Conservation (phyloP, 2,329 filamentous ascomycete genomes). For the Cladophialophora chaetospira region DNA sequence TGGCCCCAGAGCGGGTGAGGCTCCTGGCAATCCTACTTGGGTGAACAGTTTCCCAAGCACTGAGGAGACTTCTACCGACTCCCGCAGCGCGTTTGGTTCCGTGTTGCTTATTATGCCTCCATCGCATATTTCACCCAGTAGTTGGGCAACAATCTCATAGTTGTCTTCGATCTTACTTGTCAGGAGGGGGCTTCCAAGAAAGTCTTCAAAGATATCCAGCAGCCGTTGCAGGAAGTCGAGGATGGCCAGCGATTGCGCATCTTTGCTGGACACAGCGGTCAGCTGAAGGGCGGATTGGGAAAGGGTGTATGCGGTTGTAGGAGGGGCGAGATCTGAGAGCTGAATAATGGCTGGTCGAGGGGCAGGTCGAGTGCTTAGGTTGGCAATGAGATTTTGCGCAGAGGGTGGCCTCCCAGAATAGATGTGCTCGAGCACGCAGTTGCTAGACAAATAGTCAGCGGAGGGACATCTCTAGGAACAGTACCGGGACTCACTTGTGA, state of each 20-base stretch:
- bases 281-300: slow-evolving; percentile 86
- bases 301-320: slow-evolving; percentile 85
- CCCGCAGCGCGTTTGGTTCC: slow-evolving; percentile 87
- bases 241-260: slow-evolving; percentile 84
- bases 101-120: slow-evolving; percentile 85
- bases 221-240: slow-evolving; percentile 94
- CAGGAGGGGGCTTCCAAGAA: slow-evolving; percentile 82
- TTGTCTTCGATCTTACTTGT: slow-evolving; percentile 82
- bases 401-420: slow-evolving; percentile 82
- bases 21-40: slow-evolving; percentile 79
- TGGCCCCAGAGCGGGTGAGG: slow-evolving; percentile 45
- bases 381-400: slow-evolving; percentile 73
- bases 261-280: slow-evolving; percentile 78
- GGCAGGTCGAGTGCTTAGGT: slow-evolving; percentile 79
- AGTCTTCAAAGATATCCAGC: slow-evolving; percentile 90
- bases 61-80: slow-evolving; percentile 88
- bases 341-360: slow-evolving; percentile 87
- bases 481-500: slow-evolving; percentile 66
- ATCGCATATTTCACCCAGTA: slow-evolving; percentile 96
- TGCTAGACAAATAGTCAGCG: slow-evolving; percentile 54
- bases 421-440: slow-evolving; percentile 81
- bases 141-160: slow-evolving; percentile 91
- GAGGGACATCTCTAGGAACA: neutral
- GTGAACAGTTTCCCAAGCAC: slow-evolving; percentile 87
- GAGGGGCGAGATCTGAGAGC: slow-evolving; percentile 76